Percentiles rank a stretch among this genome's conserved stretches.
Conservation (phyloP, 177 flowering plant genomes). For the Vitis hybrid region DNA sequence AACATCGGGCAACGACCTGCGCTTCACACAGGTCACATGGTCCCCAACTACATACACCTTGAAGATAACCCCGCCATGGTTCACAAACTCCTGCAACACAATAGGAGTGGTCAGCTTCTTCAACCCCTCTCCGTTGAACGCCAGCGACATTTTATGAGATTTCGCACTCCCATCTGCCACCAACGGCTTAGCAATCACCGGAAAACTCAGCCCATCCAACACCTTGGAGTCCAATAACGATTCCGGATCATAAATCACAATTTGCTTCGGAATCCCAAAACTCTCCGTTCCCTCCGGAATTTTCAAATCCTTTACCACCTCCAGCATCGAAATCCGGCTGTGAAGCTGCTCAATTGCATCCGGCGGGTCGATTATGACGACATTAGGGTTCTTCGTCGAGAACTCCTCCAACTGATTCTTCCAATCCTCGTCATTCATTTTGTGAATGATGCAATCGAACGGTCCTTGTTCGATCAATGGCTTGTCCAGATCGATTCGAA, state of each 20-base stretch:
- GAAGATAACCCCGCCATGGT: constrained; percentile 48
- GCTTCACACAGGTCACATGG: constrained; percentile 31
- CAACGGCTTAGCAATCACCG: constrained; percentile 42
- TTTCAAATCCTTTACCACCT: constrained; percentile 16
- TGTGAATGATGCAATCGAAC: constrained; percentile 50
- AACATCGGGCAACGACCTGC: constrained; percentile 40
- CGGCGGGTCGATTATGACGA: constrained; percentile 28
- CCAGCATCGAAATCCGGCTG: constrained; percentile 33
- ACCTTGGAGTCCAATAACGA: background rate
- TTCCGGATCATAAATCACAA: constrained; percentile 11
- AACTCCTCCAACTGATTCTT: constrained; percentile 18
- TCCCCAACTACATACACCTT: constrained; percentile 43
- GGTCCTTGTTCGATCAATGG: constrained; percentile 38
- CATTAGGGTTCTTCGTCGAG: constrained; percentile 19
- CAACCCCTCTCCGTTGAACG: constrained; percentile 26
- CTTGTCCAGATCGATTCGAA: constrained; percentile 23
- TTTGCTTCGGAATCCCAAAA: constrained; percentile 23
- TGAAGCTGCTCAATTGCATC: constrained; percentile 20
- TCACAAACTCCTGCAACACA: constrained; percentile 44
- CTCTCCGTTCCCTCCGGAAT: background rate
- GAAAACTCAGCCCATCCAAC: constrained; percentile 14
- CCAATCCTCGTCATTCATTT: constrained; percentile 36
- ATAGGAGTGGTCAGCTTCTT: constrained; percentile 23
- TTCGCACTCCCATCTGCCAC: constrained; percentile 32
- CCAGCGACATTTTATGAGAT: constrained; percentile 33